Evolutionary conservation across 2,329 filamentous ascomycete species (phyloP).

Genomic region (Ploettnerulaceae sp.): DNA sequence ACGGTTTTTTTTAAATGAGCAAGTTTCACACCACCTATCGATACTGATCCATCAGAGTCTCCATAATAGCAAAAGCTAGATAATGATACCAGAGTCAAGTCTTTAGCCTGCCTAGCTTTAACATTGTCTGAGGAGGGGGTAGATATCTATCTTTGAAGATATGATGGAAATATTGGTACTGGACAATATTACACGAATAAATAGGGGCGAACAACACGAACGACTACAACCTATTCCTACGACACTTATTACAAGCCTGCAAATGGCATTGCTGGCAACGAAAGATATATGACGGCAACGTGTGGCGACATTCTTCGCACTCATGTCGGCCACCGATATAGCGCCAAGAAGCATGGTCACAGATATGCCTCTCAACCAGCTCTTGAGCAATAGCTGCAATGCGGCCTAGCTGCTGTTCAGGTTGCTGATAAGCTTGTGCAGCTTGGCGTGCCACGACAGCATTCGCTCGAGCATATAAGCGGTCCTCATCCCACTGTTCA

Average conservation of each 20-base stretch:
- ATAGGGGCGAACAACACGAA: no score
- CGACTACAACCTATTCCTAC: constrained; percentile 40
- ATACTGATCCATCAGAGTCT: no score
- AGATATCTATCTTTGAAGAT: no score
- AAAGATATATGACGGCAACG: constrained; percentile 40
- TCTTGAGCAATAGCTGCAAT: constrained; percentile 27
- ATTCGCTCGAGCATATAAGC: constrained; percentile 33
- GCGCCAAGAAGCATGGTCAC: constrained; percentile 37
- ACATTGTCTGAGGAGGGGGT: no score
- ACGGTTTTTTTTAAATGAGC: no score
- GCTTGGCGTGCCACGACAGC: constrained; percentile 29
- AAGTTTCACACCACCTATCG: no score
- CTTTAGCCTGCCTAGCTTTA: no score
- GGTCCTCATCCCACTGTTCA: constrained; percentile 37
- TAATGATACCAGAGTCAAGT: no score
- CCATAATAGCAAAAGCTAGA: no score
- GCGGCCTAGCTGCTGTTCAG: neutral
- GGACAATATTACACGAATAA: no score
- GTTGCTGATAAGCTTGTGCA: neutral
- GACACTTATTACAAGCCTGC: constrained; percentile 43
- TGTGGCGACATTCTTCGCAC: constrained; percentile 43
- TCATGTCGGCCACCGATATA: constrained; percentile 32
- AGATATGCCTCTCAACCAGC: constrained; percentile 39
- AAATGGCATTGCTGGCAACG: constrained; percentile 44
- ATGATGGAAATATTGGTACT: no score